Percentiles rank a stretch among this genome's conserved stretches.
Conservation (phyloP, 108 stramenopile species). For the Nitzschia putrida region DNA sequence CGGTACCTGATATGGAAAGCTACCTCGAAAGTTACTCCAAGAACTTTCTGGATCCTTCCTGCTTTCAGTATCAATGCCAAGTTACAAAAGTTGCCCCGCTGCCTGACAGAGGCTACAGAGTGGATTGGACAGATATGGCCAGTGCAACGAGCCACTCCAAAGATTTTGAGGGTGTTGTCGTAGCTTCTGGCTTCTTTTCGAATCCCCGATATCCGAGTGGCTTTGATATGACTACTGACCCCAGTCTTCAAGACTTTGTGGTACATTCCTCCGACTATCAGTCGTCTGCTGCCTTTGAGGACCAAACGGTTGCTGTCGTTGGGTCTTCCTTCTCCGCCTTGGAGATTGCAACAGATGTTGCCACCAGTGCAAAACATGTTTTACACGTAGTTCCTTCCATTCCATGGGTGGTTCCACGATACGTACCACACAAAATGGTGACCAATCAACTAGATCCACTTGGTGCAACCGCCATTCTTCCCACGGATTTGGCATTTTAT, state of each 20-base stretch:
- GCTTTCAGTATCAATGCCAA: conserved; percentile 51
- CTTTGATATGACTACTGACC: conserved; percentile 8
- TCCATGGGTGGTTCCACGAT: conserved; percentile 71
- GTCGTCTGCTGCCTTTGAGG: conserved; percentile 27
- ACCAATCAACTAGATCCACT: background rate
- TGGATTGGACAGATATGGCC: conserved; percentile 55
- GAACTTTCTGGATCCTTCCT: conserved; percentile 35
- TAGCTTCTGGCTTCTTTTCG: conserved; percentile 70
- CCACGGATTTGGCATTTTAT: conserved; percentile 61
- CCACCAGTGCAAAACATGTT: conserved; percentile 47
- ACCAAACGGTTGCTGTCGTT: conserved; percentile 56
- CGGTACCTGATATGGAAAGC: conserved; percentile 53
- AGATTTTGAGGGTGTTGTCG: conserved; percentile 65
- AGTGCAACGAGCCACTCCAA: conserved; percentile 31
- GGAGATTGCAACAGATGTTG: conserved; percentile 66
- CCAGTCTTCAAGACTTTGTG: conserved; percentile 11
- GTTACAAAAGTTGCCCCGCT: conserved; percentile 44
- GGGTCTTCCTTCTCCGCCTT: conserved; percentile 66
- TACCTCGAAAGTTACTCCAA: conserved; percentile 58
- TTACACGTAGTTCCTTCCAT: conserved; percentile 54
- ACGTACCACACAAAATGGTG: conserved; percentile 30
- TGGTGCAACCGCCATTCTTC: conserved; percentile 41
- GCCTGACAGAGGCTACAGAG: conserved; percentile 40
- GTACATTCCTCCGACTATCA: conserved; percentile 55
- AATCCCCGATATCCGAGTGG: conserved; percentile 47